These are phyloP conservation scores for Dactylellina drechsleri DNA, from an alignment of 2,329 filamentous ascomycete genomes.

Conservation along the genomic window DNA sequence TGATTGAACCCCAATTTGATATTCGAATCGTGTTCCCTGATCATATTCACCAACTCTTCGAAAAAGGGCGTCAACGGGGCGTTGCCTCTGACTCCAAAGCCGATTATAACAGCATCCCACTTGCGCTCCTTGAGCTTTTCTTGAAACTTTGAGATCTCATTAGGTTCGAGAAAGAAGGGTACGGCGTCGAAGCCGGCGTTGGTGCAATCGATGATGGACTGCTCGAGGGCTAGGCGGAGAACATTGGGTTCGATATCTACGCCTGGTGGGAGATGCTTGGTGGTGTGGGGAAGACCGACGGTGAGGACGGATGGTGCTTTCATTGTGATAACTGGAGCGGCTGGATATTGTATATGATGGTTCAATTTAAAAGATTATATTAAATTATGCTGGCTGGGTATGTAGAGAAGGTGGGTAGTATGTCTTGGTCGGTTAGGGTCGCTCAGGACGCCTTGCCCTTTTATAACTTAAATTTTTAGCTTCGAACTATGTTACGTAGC, in stretches of 20 bases:
- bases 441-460: too few relatives aligned
- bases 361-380: too few relatives aligned
- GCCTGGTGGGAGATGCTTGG: too few relatives aligned
- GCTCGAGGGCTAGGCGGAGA: slow-evolving; percentile 1
- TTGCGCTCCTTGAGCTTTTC: slow-evolving; percentile 17
- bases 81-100: slow-evolving; percentile 19
- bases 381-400: too few relatives aligned
- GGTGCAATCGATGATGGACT: neutral
- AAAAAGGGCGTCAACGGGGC: slow-evolving; percentile 13
- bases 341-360: too few relatives aligned
- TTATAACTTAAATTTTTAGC: too few relatives aligned
- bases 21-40: slow-evolving; percentile 24
- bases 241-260: too few relatives aligned
- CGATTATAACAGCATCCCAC: slow-evolving; percentile 38
- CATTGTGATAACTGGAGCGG: neutral
- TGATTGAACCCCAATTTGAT: slow-evolving; percentile 32
- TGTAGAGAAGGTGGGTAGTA: too few relatives aligned
- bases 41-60: slow-evolving; percentile 16
- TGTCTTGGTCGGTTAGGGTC: too few relatives aligned
- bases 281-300: slow-evolving; percentile 6
- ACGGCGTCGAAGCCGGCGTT: slow-evolving; percentile 21
- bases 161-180: slow-evolving; percentile 20
- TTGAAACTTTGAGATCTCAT: slow-evolving; percentile 11
- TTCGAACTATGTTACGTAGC: too few relatives aligned
- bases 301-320: slow-evolving; percentile 33